Conservation (phyloP, 2,329 filamentous ascomycete genomes). For the Ambrosiella beaveri region DNA sequence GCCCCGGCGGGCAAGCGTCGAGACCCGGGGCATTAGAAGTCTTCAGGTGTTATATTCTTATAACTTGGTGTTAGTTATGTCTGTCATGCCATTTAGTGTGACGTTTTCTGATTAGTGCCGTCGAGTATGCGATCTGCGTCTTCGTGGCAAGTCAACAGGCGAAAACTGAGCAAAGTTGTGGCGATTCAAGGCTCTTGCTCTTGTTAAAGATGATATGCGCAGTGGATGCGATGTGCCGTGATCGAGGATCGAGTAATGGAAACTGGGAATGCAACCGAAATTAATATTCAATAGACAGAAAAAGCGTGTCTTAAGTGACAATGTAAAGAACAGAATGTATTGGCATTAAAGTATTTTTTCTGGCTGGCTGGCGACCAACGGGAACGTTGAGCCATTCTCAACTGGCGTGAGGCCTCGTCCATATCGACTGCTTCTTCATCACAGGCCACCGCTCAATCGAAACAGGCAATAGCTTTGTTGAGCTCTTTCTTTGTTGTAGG, state of each 20-base stretch:
- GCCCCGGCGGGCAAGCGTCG: slow-evolving; percentile 6
- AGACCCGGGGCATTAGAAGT: slow-evolving; percentile 8
- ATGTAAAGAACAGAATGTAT: neutral
- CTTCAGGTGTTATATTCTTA: neutral
- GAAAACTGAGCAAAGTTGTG: neutral
- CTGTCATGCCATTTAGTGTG: neutral
- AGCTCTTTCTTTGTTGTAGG: neutral
- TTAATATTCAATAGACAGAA: neutral
- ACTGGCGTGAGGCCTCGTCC: neutral
- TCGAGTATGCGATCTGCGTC: neutral
- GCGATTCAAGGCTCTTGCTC: neutral
- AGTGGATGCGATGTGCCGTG: neutral
- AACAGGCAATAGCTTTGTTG: neutral
- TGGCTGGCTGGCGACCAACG: neutral
- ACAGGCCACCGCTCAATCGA: neutral
- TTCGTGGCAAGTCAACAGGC: too few species aligned
- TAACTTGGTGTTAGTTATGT: neutral
- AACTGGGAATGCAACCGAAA: neutral
- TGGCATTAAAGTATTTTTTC: neutral
- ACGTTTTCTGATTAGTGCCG: too few species aligned
- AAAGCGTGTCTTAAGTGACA: neutral
- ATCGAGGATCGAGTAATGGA: neutral
- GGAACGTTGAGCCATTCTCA: neutral
- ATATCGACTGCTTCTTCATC: neutral
- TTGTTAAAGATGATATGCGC: neutral